Conservation (phyloP, 805 yeast genomes). For the Candida anglica region DNA sequence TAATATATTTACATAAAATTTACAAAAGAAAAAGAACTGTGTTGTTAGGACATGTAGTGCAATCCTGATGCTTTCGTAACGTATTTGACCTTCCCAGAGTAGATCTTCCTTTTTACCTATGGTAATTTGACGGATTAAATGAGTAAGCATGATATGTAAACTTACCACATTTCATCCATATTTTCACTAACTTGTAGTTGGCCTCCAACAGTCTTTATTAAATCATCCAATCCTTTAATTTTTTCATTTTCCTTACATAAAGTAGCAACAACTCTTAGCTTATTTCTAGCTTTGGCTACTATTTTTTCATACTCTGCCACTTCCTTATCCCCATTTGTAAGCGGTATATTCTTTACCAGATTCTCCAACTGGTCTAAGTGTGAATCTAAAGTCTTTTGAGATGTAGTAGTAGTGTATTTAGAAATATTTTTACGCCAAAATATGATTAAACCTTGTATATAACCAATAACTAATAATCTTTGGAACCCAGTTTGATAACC, state of each 20-base stretch:
- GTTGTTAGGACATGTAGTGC: too few species aligned
- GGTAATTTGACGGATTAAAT: too few species aligned
- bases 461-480: conserved; percentile 66
- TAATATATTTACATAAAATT: too few species aligned
- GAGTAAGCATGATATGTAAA: too few species aligned
- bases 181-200: conserved; percentile 31
- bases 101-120: too few species aligned
- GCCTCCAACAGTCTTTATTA: conserved; percentile 37
- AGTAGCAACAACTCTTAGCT: conserved; percentile 48
- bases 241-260: conserved; percentile 27
- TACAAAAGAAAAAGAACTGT: too few species aligned
- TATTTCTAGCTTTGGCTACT: conserved; percentile 56
- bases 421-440: conserved; percentile 25
- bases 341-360: conserved; percentile 16
- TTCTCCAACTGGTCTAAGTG: conserved; percentile 27
- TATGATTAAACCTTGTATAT: conserved; percentile 49
- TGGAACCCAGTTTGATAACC: conserved; percentile 82
- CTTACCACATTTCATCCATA: conserved; percentile 42
- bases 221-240: conserved; percentile 23
- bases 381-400: conserved; percentile 11
- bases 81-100: too few species aligned
- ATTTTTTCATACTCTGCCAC: conserved; percentile 54
- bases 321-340: conserved; percentile 47
- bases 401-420: conserved; percentile 11
- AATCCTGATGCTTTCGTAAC: too few species aligned